Conservation (phyloP, 257 asterid species). For the Salvia rosmarinus region DNA sequence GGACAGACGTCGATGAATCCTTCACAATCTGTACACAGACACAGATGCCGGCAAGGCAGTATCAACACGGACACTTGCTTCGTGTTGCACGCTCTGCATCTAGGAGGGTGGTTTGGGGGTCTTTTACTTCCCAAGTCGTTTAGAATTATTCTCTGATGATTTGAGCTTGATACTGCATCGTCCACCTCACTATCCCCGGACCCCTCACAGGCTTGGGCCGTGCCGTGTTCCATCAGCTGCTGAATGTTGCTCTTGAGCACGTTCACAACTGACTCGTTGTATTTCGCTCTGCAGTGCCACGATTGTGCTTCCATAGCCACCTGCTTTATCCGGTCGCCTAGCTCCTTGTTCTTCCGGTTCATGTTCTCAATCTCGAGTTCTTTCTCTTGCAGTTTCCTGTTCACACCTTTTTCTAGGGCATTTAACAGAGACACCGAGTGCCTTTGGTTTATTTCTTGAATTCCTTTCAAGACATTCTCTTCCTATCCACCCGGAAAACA, state of each 20-base stretch:
- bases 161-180: constrained; percentile 63
- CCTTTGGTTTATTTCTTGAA: constrained; percentile 54
- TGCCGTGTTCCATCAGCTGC: constrained; percentile 60
- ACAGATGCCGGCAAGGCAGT: constrained; percentile 74
- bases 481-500: constrained; percentile 44
- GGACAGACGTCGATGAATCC: constrained; percentile 61
- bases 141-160: constrained; percentile 36
- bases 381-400: constrained; percentile 56
- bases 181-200: constrained; percentile 72
- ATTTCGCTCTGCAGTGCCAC: constrained; percentile 76
- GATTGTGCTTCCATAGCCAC: constrained; percentile 69
- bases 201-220: constrained; percentile 61
- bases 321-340: constrained; percentile 63
- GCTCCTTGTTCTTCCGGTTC: constrained; percentile 67
- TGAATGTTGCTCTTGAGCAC: constrained; percentile 62
- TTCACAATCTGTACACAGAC: constrained; percentile 68
- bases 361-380: constrained; percentile 60
- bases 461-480: constrained; percentile 58
- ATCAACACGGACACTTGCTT: constrained; percentile 51
- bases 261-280: constrained; percentile 63
- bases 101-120: constrained; percentile 22
- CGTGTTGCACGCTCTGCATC: constrained; percentile 54
- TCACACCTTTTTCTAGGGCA: constrained; percentile 53
- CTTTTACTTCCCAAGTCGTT: constrained; percentile 36
- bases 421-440: constrained; percentile 56